Percentiles rank a stretch among this genome's conserved stretches.
Evolutionary conservation across 805 yeast genomes (phyloP).

Genomic region (Citeromyces nyonsensis): DNA sequence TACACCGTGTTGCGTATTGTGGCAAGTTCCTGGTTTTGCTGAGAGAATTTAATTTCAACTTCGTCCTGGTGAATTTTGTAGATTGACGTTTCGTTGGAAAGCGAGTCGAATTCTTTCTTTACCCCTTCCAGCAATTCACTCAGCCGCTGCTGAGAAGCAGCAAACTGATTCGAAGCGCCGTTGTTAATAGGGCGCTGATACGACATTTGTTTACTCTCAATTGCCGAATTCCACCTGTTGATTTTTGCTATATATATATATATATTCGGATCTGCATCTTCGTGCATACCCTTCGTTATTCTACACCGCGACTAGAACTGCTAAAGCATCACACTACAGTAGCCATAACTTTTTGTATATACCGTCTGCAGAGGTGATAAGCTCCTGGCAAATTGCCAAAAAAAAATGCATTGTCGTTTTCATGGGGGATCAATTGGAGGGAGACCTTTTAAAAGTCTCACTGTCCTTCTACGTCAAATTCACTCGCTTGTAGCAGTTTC

Average conservation of each 20-base stretch:
- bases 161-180: not conserved
- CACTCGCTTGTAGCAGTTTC: no score
- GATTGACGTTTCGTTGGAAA: slow-evolving; percentile 72
- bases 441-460: no score
- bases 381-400: not conserved
- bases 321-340: no score
- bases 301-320: no score
- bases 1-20: slow-evolving; percentile 88
- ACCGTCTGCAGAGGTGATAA: not conserved
- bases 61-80: slow-evolving; percentile 87
- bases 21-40: slow-evolving; percentile 86
- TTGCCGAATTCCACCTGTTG: not conserved
- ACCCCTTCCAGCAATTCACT: slow-evolving; percentile 81
- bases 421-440: not conserved
- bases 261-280: not conserved
- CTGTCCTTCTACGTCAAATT: no score
- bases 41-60: slow-evolving; percentile 76
- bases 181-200: slow-evolving; percentile 3
- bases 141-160: slow-evolving; percentile 2
- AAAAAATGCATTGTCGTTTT: not conserved
- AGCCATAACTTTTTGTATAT: not conserved
- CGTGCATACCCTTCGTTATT: no score
- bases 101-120: slow-evolving; percentile 78
- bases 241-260: not conserved
- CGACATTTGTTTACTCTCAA: slow-evolving; percentile 2